Conservation (phyloP, 176 grass and related monocot genomes). For the Poa annua region DNA sequence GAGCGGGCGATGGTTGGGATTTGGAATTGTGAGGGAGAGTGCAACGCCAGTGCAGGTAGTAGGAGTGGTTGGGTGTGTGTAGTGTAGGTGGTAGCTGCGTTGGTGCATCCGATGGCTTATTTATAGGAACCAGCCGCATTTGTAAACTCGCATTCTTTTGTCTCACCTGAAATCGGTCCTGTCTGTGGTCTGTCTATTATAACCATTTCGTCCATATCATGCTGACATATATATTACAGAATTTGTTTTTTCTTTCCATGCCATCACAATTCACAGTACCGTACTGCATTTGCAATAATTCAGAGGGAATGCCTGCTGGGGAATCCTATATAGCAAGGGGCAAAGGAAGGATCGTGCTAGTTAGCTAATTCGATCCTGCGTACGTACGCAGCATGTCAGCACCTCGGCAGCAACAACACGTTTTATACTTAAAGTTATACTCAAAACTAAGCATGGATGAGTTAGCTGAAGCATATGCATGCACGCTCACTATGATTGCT, state of each 20-base stretch:
- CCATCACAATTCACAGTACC: too few species aligned
- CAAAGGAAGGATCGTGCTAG: slow-evolving; percentile 33
- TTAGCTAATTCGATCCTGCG: not conserved
- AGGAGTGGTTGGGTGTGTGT: not conserved
- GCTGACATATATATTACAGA: not conserved
- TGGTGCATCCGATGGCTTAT: slow-evolving; percentile 48
- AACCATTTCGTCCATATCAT: slow-evolving; percentile 44
- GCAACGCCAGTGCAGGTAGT: slow-evolving; percentile 2
- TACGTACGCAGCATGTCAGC: slow-evolving; percentile 44
- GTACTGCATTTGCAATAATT: slow-evolving; percentile 40
- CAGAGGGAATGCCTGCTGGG: slow-evolving; percentile 31
- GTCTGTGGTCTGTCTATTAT: slow-evolving; percentile 24
- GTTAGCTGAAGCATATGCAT: slow-evolving; percentile 30
- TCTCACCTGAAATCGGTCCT: slow-evolving; percentile 32
- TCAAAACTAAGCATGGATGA: slow-evolving; percentile 39
- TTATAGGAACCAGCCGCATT: slow-evolving; percentile 44
- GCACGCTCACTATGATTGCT: slow-evolving; percentile 35
- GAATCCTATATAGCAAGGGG: not conserved
- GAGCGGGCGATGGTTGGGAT: slow-evolving; percentile 40
- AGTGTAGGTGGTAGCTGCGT: slow-evolving; percentile 31
- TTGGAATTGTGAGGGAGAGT: slow-evolving; percentile 4
- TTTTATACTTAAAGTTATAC: slow-evolving; percentile 53
- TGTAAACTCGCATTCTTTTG: not conserved
- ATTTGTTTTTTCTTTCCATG: not conserved
- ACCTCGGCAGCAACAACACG: slow-evolving; percentile 17